A percentile compares a stretch with the other conserved stretches of the same genome.
Conservation (phyloP, 495 filamentous ascomycete genomes). For the Aspergillus saccharolyticus region DNA sequence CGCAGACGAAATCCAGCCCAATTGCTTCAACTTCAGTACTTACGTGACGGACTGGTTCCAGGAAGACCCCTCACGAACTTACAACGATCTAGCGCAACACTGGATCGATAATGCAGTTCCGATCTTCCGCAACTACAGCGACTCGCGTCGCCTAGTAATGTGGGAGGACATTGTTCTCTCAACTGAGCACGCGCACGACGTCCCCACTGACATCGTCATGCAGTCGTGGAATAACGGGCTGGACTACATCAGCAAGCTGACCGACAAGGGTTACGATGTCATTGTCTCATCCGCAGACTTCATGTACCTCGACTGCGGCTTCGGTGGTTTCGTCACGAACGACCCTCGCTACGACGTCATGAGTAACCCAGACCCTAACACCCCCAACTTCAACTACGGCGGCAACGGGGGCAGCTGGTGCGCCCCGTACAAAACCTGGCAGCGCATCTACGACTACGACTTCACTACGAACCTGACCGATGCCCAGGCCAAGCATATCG, state of each 20-base stretch:
- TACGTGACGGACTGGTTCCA: constrained; percentile 44
- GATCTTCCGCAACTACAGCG: constrained; percentile 39
- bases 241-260: constrained; percentile 48
- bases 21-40: constrained; percentile 51
- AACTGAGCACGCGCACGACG: constrained; percentile 35
- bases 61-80: constrained; percentile 46
- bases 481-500: constrained; percentile 39
- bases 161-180: constrained; percentile 51
- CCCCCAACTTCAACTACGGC: constrained; percentile 49
- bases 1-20: constrained; percentile 48
- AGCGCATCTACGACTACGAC: constrained; percentile 57
- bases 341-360: constrained; percentile 49
- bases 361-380: constrained; percentile 38
- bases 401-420: constrained; percentile 54
- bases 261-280: constrained; percentile 47
- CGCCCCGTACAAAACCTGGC: constrained; percentile 57
- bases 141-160: constrained; percentile 48
- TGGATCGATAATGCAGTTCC: constrained; percentile 52
- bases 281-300: constrained; percentile 52
- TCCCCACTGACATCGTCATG: constrained; percentile 49
- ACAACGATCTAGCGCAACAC: constrained; percentile 48
- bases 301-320: constrained; percentile 54
- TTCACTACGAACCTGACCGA: constrained; percentile 47
- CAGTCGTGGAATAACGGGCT: constrained; percentile 54
- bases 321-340: constrained; percentile 50